Conservation (phyloP, 805 yeast genomes). For the Jamesozyma jinghongensis region DNA sequence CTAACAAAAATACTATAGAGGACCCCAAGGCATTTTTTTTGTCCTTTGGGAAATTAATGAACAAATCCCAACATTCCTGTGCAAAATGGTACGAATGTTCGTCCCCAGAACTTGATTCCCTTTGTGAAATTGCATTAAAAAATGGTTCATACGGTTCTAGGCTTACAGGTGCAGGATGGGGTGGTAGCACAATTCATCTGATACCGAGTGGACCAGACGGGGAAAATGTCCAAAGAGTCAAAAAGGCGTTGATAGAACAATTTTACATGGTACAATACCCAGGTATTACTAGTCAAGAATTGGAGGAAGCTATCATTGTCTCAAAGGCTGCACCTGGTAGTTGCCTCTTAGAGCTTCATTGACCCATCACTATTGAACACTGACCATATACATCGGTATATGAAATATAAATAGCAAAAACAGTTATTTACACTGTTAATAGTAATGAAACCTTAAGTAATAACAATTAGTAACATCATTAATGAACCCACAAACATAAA, state of each 20-base stretch:
- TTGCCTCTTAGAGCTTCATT: constrained; percentile 12
- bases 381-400: not conserved
- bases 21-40: constrained; percentile 30
- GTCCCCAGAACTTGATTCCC: constrained; percentile 41
- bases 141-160: constrained; percentile 63
- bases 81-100: constrained; percentile 44
- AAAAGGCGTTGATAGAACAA: constrained; percentile 40
- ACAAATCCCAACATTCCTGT: constrained; percentile 50
- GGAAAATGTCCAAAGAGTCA: constrained; percentile 27
- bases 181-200: constrained; percentile 62
- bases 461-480: too few species aligned
- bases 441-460: too few species aligned
- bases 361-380: not conserved
- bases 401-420: too few species aligned
- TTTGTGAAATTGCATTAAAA: constrained; percentile 44
- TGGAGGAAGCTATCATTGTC: constrained; percentile 44
- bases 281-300: constrained; percentile 35
- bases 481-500: too few species aligned
- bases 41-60: constrained; percentile 47
- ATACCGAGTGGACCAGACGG: constrained; percentile 29
- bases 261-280: constrained; percentile 46
- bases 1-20: constrained; percentile 5
- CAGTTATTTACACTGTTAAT: too few species aligned
- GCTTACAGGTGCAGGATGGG: constrained; percentile 76
- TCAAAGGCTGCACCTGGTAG: constrained; percentile 52